These are phyloP conservation scores for Acanthamoeba lenticulata DNA, from an alignment of 208 protist species.

Conservation along the genomic window DNA sequence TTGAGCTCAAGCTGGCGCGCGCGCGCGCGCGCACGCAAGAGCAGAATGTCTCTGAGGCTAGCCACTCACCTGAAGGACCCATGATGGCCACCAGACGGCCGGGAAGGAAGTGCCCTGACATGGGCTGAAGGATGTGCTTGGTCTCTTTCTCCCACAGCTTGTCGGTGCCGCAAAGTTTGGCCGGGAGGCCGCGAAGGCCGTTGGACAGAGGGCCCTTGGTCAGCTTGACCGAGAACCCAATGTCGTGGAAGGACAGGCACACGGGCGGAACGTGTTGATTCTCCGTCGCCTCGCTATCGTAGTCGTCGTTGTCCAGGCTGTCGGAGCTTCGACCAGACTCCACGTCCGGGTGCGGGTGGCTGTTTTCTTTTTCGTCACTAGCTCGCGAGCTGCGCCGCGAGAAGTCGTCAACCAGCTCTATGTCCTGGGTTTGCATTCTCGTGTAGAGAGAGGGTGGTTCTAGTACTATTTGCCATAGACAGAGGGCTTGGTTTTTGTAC, in stretches of 20 bases:
- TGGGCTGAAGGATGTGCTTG: neutral
- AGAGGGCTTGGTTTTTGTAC: no score
- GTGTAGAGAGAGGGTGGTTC: no score
- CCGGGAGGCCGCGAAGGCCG: neutral
- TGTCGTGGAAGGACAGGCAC: neutral
- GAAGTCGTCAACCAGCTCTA: no score
- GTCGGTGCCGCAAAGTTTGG: neutral
- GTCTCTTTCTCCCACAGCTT: neutral
- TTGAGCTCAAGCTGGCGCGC: no score
- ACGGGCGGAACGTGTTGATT: neutral
- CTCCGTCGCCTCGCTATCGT: neutral
- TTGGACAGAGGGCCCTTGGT: neutral
- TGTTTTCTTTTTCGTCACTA: no score
- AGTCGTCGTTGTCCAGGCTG: neutral
- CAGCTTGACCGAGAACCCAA: constrained; percentile 4
- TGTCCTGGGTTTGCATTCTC: no score
- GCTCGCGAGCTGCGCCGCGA: no score
- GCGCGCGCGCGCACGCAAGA: no score
- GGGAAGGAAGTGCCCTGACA: constrained; percentile 31
- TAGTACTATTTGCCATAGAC: no score
- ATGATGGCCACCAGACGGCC: constrained; percentile 33
- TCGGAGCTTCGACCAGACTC: neutral
- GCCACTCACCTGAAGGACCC: neutral
- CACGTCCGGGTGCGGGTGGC: neutral
- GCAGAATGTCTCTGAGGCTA: no score